These are phyloP conservation scores for Spinacia oleracea DNA, from an alignment of 179 eudicot genomes.

Conservation along the genomic window DNA sequence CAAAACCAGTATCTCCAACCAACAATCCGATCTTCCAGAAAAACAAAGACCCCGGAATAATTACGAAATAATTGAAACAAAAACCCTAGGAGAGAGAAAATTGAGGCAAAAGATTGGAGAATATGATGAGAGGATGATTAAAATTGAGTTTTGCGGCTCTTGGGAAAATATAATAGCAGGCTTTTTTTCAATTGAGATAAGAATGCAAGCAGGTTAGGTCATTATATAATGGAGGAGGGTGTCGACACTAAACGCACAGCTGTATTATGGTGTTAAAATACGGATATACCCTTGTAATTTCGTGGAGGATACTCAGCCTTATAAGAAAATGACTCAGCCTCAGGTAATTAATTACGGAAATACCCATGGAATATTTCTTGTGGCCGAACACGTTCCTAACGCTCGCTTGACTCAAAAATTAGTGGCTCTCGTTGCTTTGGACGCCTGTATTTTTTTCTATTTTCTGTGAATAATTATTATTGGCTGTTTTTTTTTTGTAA, in stretches of 20 bases:
- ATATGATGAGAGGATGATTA: conserved; percentile 27
- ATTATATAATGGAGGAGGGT: neutral
- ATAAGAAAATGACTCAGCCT: conserved; percentile 1
- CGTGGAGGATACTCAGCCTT: conserved; percentile 5
- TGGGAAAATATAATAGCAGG: neutral
- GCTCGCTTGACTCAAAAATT: neutral
- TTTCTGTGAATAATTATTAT: neutral
- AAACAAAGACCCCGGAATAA: neutral
- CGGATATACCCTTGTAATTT: neutral
- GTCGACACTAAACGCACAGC: neutral
- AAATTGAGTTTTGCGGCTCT: neutral
- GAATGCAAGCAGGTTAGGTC: neutral
- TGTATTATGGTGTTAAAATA: neutral
- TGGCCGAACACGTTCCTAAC: neutral
- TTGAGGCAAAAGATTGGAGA: neutral
- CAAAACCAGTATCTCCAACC: neutral
- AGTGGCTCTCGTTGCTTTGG: neutral
- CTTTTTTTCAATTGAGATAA: neutral
- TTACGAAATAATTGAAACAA: neutral
- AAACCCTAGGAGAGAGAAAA: conserved; percentile 37
- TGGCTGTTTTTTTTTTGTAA: neutral
- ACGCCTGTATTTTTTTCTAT: neutral
- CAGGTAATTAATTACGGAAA: neutral
- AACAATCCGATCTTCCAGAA: neutral
- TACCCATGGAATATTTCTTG: neutral